Evolutionary conservation across 495 filamentous ascomycete genomes (phyloP).

Genomic region (Penicillium goetzii): DNA sequence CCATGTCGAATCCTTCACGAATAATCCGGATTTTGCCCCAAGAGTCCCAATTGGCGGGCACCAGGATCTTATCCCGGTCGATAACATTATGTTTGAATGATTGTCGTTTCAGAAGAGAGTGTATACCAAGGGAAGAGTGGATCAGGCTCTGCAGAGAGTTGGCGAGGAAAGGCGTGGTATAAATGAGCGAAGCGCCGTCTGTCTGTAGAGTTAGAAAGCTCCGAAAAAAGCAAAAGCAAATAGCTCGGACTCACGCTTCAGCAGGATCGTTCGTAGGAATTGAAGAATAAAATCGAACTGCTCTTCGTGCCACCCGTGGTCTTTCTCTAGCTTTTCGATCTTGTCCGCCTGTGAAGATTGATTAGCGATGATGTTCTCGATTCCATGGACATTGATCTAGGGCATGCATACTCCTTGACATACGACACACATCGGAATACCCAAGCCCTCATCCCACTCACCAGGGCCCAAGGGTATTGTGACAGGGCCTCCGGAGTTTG

Average conservation of each 20-base stretch:
- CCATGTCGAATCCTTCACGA: slow-evolving; percentile 92
- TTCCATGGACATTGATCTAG: neutral
- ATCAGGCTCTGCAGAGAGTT: slow-evolving; percentile 81
- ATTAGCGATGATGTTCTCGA: slow-evolving; percentile 30
- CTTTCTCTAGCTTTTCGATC: slow-evolving; percentile 84
- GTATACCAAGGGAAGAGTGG: slow-evolving; percentile 86
- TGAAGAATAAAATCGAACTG: slow-evolving; percentile 92
- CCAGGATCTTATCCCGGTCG: slow-evolving; percentile 90
- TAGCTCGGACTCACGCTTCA: slow-evolving; percentile 67
- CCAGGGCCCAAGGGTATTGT: slow-evolving; percentile 82
- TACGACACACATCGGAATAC: slow-evolving; percentile 87
- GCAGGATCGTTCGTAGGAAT: slow-evolving; percentile 79
- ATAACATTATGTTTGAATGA: slow-evolving; percentile 93
- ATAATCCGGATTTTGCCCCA: slow-evolving; percentile 97
- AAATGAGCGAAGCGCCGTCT: slow-evolving; percentile 92
- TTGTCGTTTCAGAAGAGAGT: slow-evolving; percentile 81
- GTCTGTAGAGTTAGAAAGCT: slow-evolving; percentile 28
- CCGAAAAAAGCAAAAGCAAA: neutral
- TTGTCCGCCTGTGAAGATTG: slow-evolving; percentile 70
- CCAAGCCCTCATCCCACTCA: slow-evolving; percentile 92
- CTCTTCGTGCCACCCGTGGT: slow-evolving; percentile 89
- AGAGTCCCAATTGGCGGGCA: slow-evolving; percentile 97
- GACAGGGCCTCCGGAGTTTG: slow-evolving; percentile 56
- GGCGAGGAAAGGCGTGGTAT: slow-evolving; percentile 78
- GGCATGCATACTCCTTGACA: slow-evolving; percentile 78